Conservation (phyloP, 352 stramenopile genomes). For the Phytopythium aichiense region DNA sequence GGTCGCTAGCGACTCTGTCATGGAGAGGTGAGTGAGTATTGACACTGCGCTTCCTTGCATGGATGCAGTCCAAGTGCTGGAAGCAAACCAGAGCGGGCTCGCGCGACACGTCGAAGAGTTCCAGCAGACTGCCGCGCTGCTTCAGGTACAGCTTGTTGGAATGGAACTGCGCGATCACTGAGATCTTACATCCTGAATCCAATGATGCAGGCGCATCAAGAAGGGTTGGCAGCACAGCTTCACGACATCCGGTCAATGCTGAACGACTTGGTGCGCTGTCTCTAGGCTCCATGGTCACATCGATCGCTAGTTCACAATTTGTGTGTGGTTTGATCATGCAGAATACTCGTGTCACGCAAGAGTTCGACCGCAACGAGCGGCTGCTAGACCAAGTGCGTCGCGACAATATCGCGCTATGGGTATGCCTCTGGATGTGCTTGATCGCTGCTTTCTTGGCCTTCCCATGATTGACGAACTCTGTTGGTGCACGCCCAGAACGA, state of each 20-base stretch:
- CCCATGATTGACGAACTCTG: not conserved
- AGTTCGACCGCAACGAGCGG: conserved; percentile 27
- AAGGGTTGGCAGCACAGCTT: conserved; percentile 40
- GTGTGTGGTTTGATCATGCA: conserved; percentile 10
- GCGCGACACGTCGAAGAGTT: conserved; percentile 53
- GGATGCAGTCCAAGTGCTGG: conserved; percentile 57
- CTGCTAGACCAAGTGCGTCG: conserved; percentile 36
- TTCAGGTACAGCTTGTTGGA: conserved; percentile 24
- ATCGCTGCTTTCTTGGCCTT: not conserved
- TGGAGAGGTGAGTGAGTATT: not conserved
- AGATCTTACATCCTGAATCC: conserved; percentile 1
- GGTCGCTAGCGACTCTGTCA: too few species aligned
- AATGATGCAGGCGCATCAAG: conserved; percentile 33
- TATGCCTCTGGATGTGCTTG: conserved; percentile 10
- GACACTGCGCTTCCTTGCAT: not conserved
- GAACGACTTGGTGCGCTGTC: conserved; percentile 32
- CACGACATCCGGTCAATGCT: conserved; percentile 50
- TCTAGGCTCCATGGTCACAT: not conserved
- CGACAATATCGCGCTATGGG: conserved; percentile 53
- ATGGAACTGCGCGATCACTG: not conserved
- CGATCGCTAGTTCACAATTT: not conserved
- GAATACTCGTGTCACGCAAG: conserved; percentile 31
- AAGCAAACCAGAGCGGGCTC: conserved; percentile 62
- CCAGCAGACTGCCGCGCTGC: conserved; percentile 39
- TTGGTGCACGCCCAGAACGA: conserved; percentile 40